phyloP scores from a whole-genome alignment of 306 rosid species.

The Fragaria ananassa region DNA sequence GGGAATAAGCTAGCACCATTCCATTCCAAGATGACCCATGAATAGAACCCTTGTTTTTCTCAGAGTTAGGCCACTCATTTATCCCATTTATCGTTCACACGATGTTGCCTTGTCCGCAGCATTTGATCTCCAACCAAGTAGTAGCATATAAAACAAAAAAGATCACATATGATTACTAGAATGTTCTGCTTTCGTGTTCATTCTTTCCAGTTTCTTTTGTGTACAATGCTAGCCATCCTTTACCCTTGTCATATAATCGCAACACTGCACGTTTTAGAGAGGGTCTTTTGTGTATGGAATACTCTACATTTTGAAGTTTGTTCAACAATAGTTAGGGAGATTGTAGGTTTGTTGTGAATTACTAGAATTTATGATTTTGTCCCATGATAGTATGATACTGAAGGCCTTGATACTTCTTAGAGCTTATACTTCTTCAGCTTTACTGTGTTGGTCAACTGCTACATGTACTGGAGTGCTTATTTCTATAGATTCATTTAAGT shows the following conservation, averaged over 20 bases:
- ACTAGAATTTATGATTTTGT: not conserved
- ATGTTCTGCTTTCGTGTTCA: not conserved
- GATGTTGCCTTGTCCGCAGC: not conserved
- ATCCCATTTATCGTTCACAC: not conserved
- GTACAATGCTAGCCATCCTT: not conserved
- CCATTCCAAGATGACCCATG: not conserved
- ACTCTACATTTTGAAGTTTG: not conserved
- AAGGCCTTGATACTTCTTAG: not conserved
- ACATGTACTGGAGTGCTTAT: not conserved
- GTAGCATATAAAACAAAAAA: not conserved
- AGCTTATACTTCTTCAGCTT: not conserved
- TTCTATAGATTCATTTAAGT: not conserved
- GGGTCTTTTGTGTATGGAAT: not conserved
- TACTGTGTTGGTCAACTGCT: not conserved
- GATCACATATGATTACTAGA: not conserved
- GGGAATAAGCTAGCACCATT: not conserved
- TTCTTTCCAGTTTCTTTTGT: not conserved
- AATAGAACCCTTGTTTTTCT: not conserved
- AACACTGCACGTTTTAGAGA: not conserved
- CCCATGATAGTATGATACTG: not conserved
- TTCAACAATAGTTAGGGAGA: not conserved
- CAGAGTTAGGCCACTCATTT: not conserved
- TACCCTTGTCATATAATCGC: not conserved
- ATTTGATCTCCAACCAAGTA: not conserved
- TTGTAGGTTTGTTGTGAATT: not conserved